Percentiles rank a stretch among this genome's conserved stretches.
phyloP scores from a whole-genome alignment of 1,284 basidiomycete genomes.

The Cutaneotrichosporon dermatis region DNA sequence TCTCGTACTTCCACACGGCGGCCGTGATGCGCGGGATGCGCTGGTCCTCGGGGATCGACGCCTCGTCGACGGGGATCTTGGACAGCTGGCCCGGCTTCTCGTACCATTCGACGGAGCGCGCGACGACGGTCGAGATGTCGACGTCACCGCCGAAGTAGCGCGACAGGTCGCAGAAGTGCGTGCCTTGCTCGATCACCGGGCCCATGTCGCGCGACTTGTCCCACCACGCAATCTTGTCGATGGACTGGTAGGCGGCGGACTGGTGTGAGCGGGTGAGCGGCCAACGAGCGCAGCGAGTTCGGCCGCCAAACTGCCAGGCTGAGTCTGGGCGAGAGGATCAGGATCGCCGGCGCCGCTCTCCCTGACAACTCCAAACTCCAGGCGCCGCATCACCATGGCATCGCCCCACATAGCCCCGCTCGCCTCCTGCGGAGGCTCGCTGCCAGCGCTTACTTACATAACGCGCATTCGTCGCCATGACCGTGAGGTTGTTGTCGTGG shows the following conservation, averaged over 20 bases:
- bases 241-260: conserved; percentile 78
- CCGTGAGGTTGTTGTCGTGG: conserved; percentile 88
- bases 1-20: conserved; percentile 70
- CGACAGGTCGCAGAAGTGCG: conserved; percentile 66
- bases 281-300: neutral
- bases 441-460: conserved; percentile 58
- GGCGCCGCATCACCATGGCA: neutral
- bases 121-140: conserved; percentile 61
- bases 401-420: neutral
- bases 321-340: neutral
- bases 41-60: conserved; percentile 45
- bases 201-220: conserved; percentile 77
- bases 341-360: no score
- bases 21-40: conserved; percentile 49
- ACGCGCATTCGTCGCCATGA: conserved; percentile 93
- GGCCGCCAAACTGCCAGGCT: neutral
- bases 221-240: conserved; percentile 95
- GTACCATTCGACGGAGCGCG: conserved; percentile 85
- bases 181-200: conserved; percentile 94
- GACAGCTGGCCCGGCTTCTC: conserved; percentile 81
- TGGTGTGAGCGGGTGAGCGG: conserved; percentile 19
- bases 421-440: no score
- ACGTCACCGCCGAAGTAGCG: conserved; percentile 98
- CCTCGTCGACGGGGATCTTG: conserved; percentile 59
- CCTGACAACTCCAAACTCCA: neutral